Percentiles rank a stretch among this genome's conserved stretches.
phyloP scores from a whole-genome alignment of 768 basidiomycete species.

The Hemileccinum rubropunctum region DNA sequence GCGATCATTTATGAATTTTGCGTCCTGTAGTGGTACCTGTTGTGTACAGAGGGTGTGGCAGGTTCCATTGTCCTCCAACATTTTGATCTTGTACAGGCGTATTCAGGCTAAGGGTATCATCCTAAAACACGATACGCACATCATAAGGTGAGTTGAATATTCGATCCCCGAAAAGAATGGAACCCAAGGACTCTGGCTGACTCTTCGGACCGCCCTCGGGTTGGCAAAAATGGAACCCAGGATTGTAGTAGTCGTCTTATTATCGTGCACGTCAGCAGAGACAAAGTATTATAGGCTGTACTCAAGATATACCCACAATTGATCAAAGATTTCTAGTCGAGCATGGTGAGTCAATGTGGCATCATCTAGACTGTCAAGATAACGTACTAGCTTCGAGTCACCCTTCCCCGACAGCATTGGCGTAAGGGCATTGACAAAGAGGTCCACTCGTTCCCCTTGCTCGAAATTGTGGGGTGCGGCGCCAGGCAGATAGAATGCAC shows the following conservation, averaged over 20 bases:
- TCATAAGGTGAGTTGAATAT: constrained; percentile 91
- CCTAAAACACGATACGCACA: constrained; percentile 41
- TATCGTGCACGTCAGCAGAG: constrained; percentile 6
- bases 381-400: constrained; percentile 70
- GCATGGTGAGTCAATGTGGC: constrained; percentile 5
- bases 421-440: constrained; percentile 86
- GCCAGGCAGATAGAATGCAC: constrained; percentile 90
- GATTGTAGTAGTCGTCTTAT: constrained; percentile 91
- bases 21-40: constrained; percentile 64
- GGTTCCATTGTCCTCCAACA: constrained; percentile 72
- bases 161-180: constrained; percentile 94
- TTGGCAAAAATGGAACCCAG: constrained; percentile 80
- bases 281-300: neutral
- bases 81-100: constrained; percentile 57
- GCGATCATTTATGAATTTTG: constrained; percentile 87
- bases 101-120: constrained; percentile 4
- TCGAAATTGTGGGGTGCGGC: constrained; percentile 85
- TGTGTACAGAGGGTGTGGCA: constrained; percentile 73
- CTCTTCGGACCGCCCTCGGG: constrained; percentile 70
- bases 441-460: constrained; percentile 67
- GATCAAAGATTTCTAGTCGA: constrained; percentile 78
- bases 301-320: constrained; percentile 53
- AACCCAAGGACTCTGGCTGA: constrained; percentile 84
- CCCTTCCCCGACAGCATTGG: constrained; percentile 73
- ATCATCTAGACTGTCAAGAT: neutral